phyloP scores from a whole-genome alignment of 192 early-diverging fungal species.

The Podila verticillata region DNA sequence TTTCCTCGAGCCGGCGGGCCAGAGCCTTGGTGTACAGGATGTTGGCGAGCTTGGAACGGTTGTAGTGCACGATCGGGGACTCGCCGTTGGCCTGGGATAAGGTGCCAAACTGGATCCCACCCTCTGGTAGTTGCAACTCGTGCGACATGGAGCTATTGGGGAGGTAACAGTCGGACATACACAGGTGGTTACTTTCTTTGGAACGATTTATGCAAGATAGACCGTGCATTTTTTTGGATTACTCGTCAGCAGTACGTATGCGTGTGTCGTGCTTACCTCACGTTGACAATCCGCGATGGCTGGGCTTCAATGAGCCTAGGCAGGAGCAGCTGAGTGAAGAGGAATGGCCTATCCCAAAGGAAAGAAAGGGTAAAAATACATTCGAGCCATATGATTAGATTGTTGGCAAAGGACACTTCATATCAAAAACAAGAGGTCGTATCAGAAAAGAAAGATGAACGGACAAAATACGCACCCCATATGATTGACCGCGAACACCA shows the following conservation, averaged over 20 bases:
- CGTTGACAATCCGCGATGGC: conserved; percentile 61
- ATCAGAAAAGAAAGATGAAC: neutral
- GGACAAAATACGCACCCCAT: conserved; percentile 21
- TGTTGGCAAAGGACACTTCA: neutral
- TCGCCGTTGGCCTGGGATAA: conserved; percentile 46
- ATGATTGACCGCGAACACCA: conserved; percentile 36
- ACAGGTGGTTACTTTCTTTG: neutral
- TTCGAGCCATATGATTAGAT: neutral
- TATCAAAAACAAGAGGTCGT: neutral
- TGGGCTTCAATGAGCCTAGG: conserved; percentile 49
- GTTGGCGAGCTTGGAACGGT: conserved; percentile 65
- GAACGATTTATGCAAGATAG: too few relatives aligned
- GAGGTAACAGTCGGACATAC: neutral
- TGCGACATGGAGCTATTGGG: conserved; percentile 43
- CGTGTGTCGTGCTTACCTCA: conserved; percentile 55
- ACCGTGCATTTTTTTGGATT: too few relatives aligned
- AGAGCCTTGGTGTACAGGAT: conserved; percentile 61
- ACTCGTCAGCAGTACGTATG: too few relatives aligned
- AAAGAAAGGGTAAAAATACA: neutral
- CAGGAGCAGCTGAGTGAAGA: conserved; percentile 55
- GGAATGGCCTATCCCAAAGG: conserved; percentile 32
- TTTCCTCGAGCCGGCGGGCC: conserved; percentile 33
- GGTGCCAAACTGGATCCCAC: conserved; percentile 57
- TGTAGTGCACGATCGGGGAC: conserved; percentile 48
- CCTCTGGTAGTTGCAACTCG: conserved; percentile 16